Percentiles rank a stretch among this genome's conserved stretches.
Conservation (phyloP, 2,329 filamentous ascomycete genomes). For the Colletotrichum sp. region DNA sequence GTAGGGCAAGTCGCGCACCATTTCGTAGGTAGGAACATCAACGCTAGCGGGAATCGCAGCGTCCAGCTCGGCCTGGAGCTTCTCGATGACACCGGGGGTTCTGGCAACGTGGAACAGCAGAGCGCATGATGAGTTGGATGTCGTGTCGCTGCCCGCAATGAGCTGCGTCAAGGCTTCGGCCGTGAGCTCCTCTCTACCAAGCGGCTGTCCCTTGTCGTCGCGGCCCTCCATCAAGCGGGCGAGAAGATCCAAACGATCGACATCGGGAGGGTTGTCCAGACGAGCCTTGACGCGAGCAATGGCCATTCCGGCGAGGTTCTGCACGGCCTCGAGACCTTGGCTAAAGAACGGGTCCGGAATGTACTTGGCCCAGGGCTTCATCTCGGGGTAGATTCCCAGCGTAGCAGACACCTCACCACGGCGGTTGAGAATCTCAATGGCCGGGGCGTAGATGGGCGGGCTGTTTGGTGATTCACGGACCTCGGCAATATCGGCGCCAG, state of each 20-base stretch:
- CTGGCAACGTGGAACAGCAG: constrained; percentile 77
- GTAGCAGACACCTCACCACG: constrained; percentile 85
- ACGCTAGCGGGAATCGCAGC: constrained; percentile 63
- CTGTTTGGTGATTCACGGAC: constrained; percentile 54
- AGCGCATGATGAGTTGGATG: constrained; percentile 81
- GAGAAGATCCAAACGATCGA: constrained; percentile 78
- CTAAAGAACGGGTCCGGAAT: constrained; percentile 84
- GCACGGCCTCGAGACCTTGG: constrained; percentile 74
- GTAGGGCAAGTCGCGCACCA: constrained; percentile 78
- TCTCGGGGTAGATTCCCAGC: constrained; percentile 73
- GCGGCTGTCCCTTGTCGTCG: constrained; percentile 77
- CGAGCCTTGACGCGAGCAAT: constrained; percentile 80
- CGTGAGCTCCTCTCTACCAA: constrained; percentile 81
- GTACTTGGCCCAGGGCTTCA: constrained; percentile 83
- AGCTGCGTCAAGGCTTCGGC: constrained; percentile 90
- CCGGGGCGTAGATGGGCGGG: constrained; percentile 72
- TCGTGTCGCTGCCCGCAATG: constrained; percentile 80
- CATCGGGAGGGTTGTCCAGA: constrained; percentile 69
- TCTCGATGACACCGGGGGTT: constrained; percentile 73
- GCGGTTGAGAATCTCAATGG: constrained; percentile 87
- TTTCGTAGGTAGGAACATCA: constrained; percentile 72
- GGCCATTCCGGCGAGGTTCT: constrained; percentile 86
- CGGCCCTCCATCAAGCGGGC: constrained; percentile 85
- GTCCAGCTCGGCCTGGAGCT: constrained; percentile 80
- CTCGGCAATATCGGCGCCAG: constrained; percentile 21